These are phyloP conservation scores for Pythium folliculosum DNA, from an alignment of 352 stramenopile species.

Conservation along the genomic window DNA sequence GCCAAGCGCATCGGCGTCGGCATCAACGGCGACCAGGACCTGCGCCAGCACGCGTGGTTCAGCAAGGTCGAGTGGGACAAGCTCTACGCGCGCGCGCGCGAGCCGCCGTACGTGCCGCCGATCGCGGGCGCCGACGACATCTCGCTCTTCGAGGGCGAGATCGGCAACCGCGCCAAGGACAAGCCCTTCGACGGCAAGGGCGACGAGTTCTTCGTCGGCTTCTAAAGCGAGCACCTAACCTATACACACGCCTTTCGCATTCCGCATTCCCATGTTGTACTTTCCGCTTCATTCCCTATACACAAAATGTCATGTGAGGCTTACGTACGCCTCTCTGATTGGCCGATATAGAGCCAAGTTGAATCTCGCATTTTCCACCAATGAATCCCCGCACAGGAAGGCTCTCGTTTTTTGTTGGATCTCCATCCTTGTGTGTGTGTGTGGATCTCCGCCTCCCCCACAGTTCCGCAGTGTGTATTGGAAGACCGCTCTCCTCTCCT, in stretches of 20 bases:
- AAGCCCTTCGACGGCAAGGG: constrained; percentile 67
- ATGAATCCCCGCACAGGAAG: constrained; percentile 12
- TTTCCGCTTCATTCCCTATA: constrained; percentile 4
- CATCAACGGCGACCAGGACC: constrained; percentile 70
- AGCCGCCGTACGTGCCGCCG: constrained; percentile 67
- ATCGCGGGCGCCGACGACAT: constrained; percentile 70
- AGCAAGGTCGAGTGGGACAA: constrained; percentile 79
- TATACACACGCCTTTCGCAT: not conserved
- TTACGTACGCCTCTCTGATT: constrained; percentile 31
- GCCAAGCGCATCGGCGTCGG: constrained; percentile 75
- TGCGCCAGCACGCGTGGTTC: constrained; percentile 71
- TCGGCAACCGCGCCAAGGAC: constrained; percentile 69
- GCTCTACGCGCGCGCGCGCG: constrained; percentile 52
- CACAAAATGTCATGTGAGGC: too few relatives aligned
- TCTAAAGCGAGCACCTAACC: constrained; percentile 36
- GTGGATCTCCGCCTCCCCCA: not conserved
- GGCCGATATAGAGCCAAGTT: constrained; percentile 22
- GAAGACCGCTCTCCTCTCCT: not conserved
- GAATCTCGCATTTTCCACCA: constrained; percentile 24
- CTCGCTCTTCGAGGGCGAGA: constrained; percentile 76
- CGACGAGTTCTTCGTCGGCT: constrained; percentile 71
- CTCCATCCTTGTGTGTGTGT: not conserved
- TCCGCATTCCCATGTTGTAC: not conserved
- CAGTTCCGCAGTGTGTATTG: not conserved
- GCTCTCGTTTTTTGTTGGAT: not conserved